These are phyloP conservation scores for Sphagnum fallax DNA, from an alignment of 228 moss, liverwort and hornwort genomes.

Conservation along the genomic window DNA sequence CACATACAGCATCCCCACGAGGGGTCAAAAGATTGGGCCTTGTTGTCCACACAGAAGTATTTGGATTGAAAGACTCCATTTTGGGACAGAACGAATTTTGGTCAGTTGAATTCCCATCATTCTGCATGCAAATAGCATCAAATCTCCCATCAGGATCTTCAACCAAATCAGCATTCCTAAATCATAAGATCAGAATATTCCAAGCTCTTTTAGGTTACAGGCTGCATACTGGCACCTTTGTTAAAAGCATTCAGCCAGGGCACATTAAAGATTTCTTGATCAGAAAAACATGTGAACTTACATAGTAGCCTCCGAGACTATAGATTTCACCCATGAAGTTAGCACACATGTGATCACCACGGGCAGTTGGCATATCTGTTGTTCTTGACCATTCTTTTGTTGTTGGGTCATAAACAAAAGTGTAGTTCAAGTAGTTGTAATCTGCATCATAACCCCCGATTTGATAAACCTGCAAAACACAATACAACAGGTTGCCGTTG, in stretches of 20 bases:
- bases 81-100: conserved; percentile 43
- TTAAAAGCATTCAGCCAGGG: no score
- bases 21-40: conserved; percentile 68
- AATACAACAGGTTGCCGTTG: background rate
- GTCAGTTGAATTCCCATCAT: conserved; percentile 10
- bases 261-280: no score
- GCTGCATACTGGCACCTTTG: no score
- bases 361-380: conserved; percentile 59
- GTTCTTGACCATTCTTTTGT: conserved; percentile 41
- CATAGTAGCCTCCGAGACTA: conserved; percentile 67
- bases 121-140: conserved; percentile 17
- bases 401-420: conserved; percentile 50
- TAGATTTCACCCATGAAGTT: conserved; percentile 63
- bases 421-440: conserved; percentile 26
- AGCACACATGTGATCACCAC: conserved; percentile 83
- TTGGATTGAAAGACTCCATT: conserved; percentile 83
- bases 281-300: conserved; percentile 8
- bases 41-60: conserved; percentile 51
- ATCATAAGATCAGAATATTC: no score
- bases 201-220: no score
- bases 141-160: background rate
- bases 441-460: conserved; percentile 61
- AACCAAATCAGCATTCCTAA: no score
- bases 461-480: conserved; percentile 52
- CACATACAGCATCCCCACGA: conserved; percentile 79